Evolutionary conservation across 192 early-diverging fungal species (phyloP), one percentile per base, ranked within the genome.

Genomic region (Backusella parvicylindrica): DNA sequence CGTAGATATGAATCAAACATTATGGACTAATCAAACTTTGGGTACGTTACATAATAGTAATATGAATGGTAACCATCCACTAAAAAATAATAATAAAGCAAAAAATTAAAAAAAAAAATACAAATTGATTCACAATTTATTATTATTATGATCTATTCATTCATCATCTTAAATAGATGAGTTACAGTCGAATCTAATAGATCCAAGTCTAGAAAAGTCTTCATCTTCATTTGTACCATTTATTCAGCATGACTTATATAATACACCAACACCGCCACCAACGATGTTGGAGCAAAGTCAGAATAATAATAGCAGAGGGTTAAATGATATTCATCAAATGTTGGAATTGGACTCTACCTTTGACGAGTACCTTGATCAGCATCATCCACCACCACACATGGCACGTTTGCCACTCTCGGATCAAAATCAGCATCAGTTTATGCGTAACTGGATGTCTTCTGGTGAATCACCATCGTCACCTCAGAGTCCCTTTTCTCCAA

Each of bases 401-500:
- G 21, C 66, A 35, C 66, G 66, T 68, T 11, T 72, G 30, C 31
- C 43, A 28, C 73, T 41, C n/a, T 30, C 31, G 23, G 30, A 64
- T 26, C 31, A 41, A 9, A 12, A 32, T 4, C 70, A 73, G 5
- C 26, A 33, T 16, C 70, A 68, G 32, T 67, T 71, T 8, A 66
- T 74, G 23, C 68, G 69, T 12, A 68, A 73, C 26, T 74, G 77
- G 16, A 77, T 79, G 16, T 79, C 77, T 21, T 82, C 80, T 15
- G 68, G 30, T 21, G 31, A 26, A 18, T 68, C 66, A 26, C 67
- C 64, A 6, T 68, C 60, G 5, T 35, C 74, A 21, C 28, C 74
- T 30, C 38, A 70, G 47, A 23, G 26, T 28, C 23, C 32, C 5
- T 64, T 40, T 66, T 78, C 83, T 41, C 91, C 90, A 7, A 81